Base-by-base conservation (phyloP, 2,329 filamentous ascomycete species). In the Hyphodiscus sp. region DNA sequence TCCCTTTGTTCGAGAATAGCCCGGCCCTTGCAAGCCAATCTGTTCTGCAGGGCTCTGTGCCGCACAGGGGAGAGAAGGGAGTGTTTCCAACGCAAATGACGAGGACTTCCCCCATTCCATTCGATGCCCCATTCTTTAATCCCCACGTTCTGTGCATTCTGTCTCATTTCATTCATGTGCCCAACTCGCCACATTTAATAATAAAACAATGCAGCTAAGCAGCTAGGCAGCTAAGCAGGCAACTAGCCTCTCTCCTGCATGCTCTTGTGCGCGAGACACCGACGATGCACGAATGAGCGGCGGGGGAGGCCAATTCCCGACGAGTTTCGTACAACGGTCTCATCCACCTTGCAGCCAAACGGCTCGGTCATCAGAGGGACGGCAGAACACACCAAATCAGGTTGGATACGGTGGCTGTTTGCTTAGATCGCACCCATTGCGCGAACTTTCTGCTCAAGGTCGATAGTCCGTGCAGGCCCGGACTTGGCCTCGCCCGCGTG, bases 401-500 rank as follows among this genome's bases (percentile, higher is more conserved):
- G 18, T 18, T n/a, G 18, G 41, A n/a, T 43, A 6, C 41, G 7
- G 7, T 6, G 7, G 8, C 16, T 7, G 16, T 8, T 20, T 20
- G 16, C 41, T 49, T 13, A 29, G 52, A 58, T 56, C 59, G 55
- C 52, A 55, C 51, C 57, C 59, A 51, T 50, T 59, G 56, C 56
- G 55, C 60, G 63, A 63, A 46, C 42, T 23, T 52, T 29, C 48
- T 13, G 33, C 33, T 38, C 11, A 13, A 38, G 23, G 8, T 8
- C 5, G 13, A 43, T 20, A 53, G 58, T 55, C 54, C 49, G 58
- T 61, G 57, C 57, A 47, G 45, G 41, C 16, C 50, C 45, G 41
- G 26, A 42, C 33, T 52, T 23, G 30, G 50, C 26, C 38, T 20
- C 44, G 33, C 30, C 26, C 54, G 59, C 59, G 53, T 63, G 58